Base-by-base conservation (phyloP, 2,329 filamentous ascomycete species). In the Fusarium circinatum region DNA sequence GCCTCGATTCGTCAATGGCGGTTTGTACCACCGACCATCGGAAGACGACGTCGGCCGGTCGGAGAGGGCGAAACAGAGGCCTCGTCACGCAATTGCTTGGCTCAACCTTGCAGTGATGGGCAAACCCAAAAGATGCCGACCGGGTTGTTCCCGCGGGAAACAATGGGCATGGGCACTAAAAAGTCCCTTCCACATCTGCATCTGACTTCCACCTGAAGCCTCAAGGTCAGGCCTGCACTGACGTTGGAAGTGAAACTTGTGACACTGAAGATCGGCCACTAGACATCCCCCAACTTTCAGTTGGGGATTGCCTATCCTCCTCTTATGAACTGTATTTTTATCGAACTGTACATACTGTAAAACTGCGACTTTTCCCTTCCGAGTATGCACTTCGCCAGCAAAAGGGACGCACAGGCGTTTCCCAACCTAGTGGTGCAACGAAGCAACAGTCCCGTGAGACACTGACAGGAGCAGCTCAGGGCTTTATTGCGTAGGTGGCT, bases 361-460 rank as follows among this genome's bases (percentile, higher is more conserved):
- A 54, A 34, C 70, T 42, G 58, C 17, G 65, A 26, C 59, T 70
- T 70, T 39, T 12, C 47, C 41, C 11, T 63, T 64, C 49, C 42
- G 36, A 63, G 65, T 69, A 68, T 68, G 65, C 65, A 68, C 38
- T 26, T 69, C 42, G 57, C 36, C 41, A 63, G 42, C 38, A 48
- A 17, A 54, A 28, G 18, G 24, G 32, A 28, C 32, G 57, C 45
- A 45, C 32, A 49, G 65, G 26, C 28, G 36, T 41, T 44, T 34
- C 24, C 55, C 55, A 58, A 49, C 44, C 45, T 55, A 41, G 24
- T 47, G 30, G 34, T 52, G 47, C 47, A 28, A 28, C 34, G 24
- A 34, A 32, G 34, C n/a, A 28, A 34, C 20, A 56, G 38, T 56
- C 20, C 48, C 48, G 38, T 55, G 48, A 24, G 36, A 30, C 56